phyloP scores from a whole-genome alignment of 2,329 filamentous ascomycete genomes.

The Diplodia intermedia region DNA sequence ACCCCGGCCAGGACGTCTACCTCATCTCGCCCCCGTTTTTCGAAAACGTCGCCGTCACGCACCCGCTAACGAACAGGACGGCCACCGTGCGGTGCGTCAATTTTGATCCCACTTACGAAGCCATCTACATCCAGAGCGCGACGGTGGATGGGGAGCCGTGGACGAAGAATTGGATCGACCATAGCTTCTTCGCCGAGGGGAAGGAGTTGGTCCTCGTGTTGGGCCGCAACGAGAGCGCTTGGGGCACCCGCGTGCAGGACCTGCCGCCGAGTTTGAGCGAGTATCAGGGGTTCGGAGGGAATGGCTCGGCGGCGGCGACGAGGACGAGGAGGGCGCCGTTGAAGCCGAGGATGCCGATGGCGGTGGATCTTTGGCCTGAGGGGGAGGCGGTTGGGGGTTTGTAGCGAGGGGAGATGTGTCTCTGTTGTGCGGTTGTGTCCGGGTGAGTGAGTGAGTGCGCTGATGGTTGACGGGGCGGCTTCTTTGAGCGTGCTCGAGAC shows the following conservation, averaged over 20 bases:
- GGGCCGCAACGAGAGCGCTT: conserved; percentile 50
- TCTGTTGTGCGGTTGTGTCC: neutral
- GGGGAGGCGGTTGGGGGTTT: neutral
- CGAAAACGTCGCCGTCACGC: conserved; percentile 46
- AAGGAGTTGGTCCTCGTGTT: conserved; percentile 51
- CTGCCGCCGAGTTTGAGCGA: conserved; percentile 49
- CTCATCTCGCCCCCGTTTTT: conserved; percentile 50
- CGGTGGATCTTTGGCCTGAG: conserved; percentile 1
- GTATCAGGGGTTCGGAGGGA: conserved; percentile 33
- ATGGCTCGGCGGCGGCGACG: conserved; percentile 30
- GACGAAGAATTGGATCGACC: conserved; percentile 52
- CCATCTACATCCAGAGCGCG: conserved; percentile 53
- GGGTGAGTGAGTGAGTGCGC: no score
- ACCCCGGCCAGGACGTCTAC: conserved; percentile 51
- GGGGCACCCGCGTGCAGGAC: conserved; percentile 52
- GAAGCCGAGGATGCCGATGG: neutral
- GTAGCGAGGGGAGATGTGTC: neutral
- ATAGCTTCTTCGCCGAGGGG: conserved; percentile 53
- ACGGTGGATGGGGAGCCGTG: conserved; percentile 50
- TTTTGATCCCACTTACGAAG: conserved; percentile 49
- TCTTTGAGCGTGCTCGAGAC: no score
- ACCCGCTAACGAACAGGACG: conserved; percentile 47
- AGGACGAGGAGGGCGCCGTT: neutral
- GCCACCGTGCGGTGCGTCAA: conserved; percentile 50
- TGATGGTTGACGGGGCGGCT: no score